Evolutionary conservation across 805 yeast species (phyloP).

Genomic region (Candida orba): DNA sequence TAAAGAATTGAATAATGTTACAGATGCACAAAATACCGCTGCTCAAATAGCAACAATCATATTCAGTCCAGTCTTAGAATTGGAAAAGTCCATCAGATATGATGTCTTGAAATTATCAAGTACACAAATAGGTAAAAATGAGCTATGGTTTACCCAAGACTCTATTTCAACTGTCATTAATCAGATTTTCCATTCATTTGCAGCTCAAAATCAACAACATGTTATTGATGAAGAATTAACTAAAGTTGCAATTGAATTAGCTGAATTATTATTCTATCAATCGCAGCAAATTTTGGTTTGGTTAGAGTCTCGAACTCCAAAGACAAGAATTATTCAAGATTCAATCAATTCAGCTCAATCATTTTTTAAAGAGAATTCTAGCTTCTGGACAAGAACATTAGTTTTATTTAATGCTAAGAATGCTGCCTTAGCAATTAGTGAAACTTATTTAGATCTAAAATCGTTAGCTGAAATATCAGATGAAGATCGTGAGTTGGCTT

Average conservation of each 20-base stretch:
- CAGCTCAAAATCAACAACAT: conserved; percentile 6
- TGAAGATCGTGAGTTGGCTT: conserved; percentile 30
- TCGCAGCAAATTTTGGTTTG: conserved; percentile 29
- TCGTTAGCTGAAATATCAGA: conserved; percentile 51
- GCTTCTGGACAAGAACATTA: conserved; percentile 54
- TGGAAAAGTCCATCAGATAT: conserved; percentile 33
- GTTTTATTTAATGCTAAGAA: conserved; percentile 41
- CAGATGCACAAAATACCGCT: conserved; percentile 15
- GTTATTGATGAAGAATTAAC: conserved; percentile 11
- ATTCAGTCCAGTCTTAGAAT: conserved; percentile 28
- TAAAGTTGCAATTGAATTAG: conserved; percentile 27
- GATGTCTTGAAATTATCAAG: conserved; percentile 26
- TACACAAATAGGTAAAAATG: conserved; percentile 22
- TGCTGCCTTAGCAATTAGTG: conserved; percentile 57
- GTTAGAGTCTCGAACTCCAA: conserved; percentile 20
- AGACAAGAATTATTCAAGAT: conserved; percentile 18
- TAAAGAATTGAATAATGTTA: conserved; percentile 8
- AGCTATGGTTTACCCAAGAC: conserved; percentile 44
- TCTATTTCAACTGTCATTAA: conserved; percentile 34
- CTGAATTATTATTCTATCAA: conserved; percentile 35
- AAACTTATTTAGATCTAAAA: conserved; percentile 55
- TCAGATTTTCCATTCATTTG: conserved; percentile 30
- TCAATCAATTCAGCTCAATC: conserved; percentile 13
- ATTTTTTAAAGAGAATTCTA: conserved; percentile 25
- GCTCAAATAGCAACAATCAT: conserved; percentile 21